Evolutionary conservation across 257 asterid genomes (phyloP), one percentile per base, ranked within the genome.

Genomic region (Nicotiana tomentosiformis): DNA sequence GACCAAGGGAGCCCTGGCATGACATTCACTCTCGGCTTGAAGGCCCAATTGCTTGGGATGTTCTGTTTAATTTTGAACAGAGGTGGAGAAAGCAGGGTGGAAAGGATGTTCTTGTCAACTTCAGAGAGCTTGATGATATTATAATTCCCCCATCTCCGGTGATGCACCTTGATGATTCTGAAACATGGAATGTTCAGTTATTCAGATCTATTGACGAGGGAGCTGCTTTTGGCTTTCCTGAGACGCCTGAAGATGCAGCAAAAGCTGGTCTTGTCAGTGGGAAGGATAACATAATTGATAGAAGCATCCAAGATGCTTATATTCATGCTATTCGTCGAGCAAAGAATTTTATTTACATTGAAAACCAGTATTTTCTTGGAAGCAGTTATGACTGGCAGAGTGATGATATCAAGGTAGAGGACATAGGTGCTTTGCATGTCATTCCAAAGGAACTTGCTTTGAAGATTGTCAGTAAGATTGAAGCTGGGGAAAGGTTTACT

Each of bases 31-130:
- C 97, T 20, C 90, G 90, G n/a, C 82, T 93, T 30, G 97, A 94
- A 80, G 98, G 98, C 9, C 95, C 95, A 1, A 87, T 94, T 7
- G 98, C 97, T n/a, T 94, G 98, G 98, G 98, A 94, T 55, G 97
- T 94, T 20, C n/a, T 94, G 61, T 92, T 89, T 66, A 94, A 94
- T 37, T 94, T 93, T 67, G 98, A 94, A 87, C 98, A 94, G 89
- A 90, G 97, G 79, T 93, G 98, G 98, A 92, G 83, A 85, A 93
- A 93, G 86, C 98, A 94, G 68, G 98, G 97, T 3, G 96, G 96
- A 66, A 94, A 88, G 78, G 92, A 94, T 74, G 16, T 94, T 55
- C 83, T 94, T 8, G 87, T 92, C 83, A 89, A 92, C 84, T 20
- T 93, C 66, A 86, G 93, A 81, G 97, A 94, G 88, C 91, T 91